These are phyloP conservation scores for Phytophthora quininea DNA, from an alignment of 352 stramenopile species.

Conservation along the genomic window DNA sequence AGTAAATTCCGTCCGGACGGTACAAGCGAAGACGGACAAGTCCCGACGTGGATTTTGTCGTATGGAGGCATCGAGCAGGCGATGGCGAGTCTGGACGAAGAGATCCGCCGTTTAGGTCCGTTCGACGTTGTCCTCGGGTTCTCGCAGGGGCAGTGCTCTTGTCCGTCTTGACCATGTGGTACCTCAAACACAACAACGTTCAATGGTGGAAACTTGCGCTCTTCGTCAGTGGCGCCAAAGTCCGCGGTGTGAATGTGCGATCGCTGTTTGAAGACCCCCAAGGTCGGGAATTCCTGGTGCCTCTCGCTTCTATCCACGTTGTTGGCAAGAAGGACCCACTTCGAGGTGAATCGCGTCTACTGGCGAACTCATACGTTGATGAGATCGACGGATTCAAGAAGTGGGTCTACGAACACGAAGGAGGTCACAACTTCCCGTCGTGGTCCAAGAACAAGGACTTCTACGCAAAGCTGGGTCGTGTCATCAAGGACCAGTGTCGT, in stretches of 20 bases:
- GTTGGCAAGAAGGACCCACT: slow-evolving; percentile 64
- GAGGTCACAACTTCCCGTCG: slow-evolving; percentile 45
- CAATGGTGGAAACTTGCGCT: slow-evolving; percentile 49
- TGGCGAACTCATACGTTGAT: slow-evolving; percentile 35
- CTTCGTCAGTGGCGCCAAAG: slow-evolving; percentile 37
- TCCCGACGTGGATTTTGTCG: slow-evolving; percentile 34
- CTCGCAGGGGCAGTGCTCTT: slow-evolving; percentile 50
- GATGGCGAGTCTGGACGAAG: slow-evolving; percentile 39
- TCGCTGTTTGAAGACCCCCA: slow-evolving; percentile 42
- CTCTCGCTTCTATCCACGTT: slow-evolving; percentile 53
- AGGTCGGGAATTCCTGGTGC: slow-evolving; percentile 31
- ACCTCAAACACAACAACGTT: slow-evolving; percentile 27
- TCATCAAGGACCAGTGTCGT: slow-evolving; percentile 34
- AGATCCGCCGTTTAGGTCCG: slow-evolving; percentile 38
- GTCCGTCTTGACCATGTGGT: slow-evolving; percentile 47
- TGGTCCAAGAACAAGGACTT: slow-evolving; percentile 29
- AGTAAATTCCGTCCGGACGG: slow-evolving; percentile 23
- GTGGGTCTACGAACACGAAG: slow-evolving; percentile 41
- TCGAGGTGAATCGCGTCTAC: slow-evolving; percentile 44
- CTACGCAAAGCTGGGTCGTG: slow-evolving; percentile 26
- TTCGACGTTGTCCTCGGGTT: slow-evolving; percentile 58
- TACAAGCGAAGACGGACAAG: slow-evolving; percentile 25
- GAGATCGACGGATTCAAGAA: slow-evolving; percentile 23
- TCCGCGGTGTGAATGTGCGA: slow-evolving; percentile 40
- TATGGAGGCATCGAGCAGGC: slow-evolving; percentile 44